Evolutionary conservation across 176 grass and related monocot genomes (phyloP).

Genomic region (Avena atlantica): DNA sequence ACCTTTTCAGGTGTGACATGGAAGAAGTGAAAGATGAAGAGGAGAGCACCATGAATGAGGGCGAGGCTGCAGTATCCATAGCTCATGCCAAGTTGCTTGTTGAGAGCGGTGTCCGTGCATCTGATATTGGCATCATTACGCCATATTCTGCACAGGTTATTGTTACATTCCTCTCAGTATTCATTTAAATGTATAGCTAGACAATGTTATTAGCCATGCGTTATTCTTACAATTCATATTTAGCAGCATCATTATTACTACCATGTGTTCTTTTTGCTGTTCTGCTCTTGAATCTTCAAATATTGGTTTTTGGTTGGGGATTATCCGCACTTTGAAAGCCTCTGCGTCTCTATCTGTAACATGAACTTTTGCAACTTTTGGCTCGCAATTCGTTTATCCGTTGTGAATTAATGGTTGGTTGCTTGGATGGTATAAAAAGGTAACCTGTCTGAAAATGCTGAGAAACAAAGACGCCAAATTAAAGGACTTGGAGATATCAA

Average conservation of each 20-base stretch:
- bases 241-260: constrained; percentile 10
- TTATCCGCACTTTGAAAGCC: neutral
- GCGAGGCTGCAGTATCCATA: constrained; percentile 82
- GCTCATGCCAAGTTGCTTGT: constrained; percentile 92
- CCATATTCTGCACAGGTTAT: constrained; percentile 95
- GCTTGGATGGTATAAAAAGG: constrained; percentile 57
- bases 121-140: constrained; percentile 96
- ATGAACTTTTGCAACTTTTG: neutral
- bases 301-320: constrained; percentile 13
- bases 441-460: constrained; percentile 80
- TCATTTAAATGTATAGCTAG: constrained; percentile 32
- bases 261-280: constrained; percentile 19
- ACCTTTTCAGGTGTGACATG: constrained; percentile 82
- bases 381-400: constrained; percentile 7
- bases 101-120: constrained; percentile 79
- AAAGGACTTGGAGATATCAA: constrained; percentile 94
- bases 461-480: constrained; percentile 81
- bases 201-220: constrained; percentile 33
- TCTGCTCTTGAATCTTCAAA: neutral
- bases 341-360: constrained; percentile 8
- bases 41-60: constrained; percentile 94
- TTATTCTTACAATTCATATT: constrained; percentile 8
- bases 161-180: constrained; percentile 36
- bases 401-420: neutral
- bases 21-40: constrained; percentile 99